These are phyloP conservation scores for Ceratobasidium sp. DNA, from an alignment of 1,284 basidiomycete genomes.

Conservation along the genomic window DNA sequence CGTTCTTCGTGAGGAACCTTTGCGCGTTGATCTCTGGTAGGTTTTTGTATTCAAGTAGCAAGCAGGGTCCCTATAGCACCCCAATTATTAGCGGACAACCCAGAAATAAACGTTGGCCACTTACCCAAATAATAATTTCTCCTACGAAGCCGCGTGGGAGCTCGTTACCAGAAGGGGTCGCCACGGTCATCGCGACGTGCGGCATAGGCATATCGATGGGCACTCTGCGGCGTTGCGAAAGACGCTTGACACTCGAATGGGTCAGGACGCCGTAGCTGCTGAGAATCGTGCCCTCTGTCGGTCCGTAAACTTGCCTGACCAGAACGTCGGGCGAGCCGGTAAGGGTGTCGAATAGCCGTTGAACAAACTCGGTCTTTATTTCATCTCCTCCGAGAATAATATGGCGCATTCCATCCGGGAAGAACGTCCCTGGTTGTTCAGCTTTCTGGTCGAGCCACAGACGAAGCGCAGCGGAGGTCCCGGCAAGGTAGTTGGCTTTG, in stretches of 20 bases:
- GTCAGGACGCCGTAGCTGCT: not conserved
- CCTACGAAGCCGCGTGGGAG: slow-evolving; percentile 2
- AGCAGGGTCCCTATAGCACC: slow-evolving; percentile 5
- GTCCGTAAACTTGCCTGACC: not conserved
- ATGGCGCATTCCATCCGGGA: not conserved
- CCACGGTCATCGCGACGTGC: not conserved
- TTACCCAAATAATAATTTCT: slow-evolving; percentile 9
- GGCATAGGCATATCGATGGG: not conserved
- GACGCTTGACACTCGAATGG: not conserved
- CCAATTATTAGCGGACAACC: too few relatives aligned
- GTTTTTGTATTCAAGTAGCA: not conserved
- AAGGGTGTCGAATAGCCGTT: not conserved
- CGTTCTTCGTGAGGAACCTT: not conserved
- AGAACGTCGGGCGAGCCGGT: not conserved
- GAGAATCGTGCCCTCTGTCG: not conserved
- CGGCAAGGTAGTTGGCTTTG: not conserved
- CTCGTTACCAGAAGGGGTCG: not conserved
- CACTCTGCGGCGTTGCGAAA: not conserved
- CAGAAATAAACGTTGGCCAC: not conserved
- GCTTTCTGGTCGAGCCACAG: not conserved
- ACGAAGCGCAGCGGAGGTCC: not conserved
- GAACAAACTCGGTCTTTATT: not conserved
- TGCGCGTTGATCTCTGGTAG: not conserved
- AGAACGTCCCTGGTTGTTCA: not conserved
- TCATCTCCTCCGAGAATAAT: not conserved